Conservation (phyloP, 208 protist species). For the Trypanosoma mega region DNA sequence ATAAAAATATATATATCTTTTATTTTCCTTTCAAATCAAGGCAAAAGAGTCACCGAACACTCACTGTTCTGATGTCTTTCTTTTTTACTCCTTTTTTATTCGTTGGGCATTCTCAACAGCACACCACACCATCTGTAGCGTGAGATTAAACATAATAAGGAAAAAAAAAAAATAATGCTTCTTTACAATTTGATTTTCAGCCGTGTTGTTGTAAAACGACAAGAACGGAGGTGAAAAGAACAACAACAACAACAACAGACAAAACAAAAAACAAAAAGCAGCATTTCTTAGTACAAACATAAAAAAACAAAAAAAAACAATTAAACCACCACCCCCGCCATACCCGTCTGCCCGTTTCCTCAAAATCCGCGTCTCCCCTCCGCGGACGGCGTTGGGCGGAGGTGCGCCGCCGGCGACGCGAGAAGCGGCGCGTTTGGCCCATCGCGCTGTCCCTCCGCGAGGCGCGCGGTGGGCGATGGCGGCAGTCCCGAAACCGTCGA, state of each 20-base stretch:
- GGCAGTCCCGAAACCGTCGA: slow-evolving; percentile 14
- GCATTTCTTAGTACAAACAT: not conserved
- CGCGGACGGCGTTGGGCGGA: not conserved
- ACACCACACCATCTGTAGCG: no score
- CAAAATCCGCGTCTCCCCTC: no score
- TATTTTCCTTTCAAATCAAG: no score
- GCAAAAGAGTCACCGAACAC: no score
- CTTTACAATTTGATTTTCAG: no score
- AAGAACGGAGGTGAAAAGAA: not conserved
- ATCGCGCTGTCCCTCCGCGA: not conserved
- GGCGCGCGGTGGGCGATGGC: not conserved
- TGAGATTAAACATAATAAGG: no score
- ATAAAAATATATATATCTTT: no score
- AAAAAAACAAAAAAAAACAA: not conserved
- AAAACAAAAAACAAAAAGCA: slow-evolving; percentile 16
- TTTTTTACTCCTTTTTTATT: no score
- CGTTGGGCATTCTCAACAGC: no score
- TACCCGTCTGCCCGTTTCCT: no score
- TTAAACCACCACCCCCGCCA: no score
- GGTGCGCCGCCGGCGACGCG: not conserved
- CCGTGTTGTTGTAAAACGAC: not conserved
- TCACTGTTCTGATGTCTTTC: no score
- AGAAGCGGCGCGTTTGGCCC: not conserved
- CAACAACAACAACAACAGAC: slow-evolving; percentile 1
- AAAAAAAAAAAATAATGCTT: slow-evolving; percentile 17